These are phyloP conservation scores for Fusarium kyushuense DNA, from an alignment of 2,329 filamentous ascomycete species.

Conservation along the genomic window DNA sequence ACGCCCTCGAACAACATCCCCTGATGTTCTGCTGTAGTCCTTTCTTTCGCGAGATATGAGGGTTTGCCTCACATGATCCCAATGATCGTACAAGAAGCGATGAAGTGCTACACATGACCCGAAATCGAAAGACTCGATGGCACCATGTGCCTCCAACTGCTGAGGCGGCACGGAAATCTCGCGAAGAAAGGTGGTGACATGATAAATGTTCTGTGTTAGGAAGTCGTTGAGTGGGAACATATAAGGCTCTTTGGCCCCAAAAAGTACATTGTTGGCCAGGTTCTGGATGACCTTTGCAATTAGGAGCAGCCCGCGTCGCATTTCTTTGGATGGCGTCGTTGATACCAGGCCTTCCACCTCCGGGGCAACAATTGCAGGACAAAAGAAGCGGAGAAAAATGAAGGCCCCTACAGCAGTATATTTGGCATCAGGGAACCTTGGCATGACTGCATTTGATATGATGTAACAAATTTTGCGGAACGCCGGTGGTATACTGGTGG, in stretches of 20 bases:
- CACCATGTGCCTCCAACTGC: conserved; percentile 55
- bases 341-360: conserved; percentile 75
- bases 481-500: conserved; percentile 69
- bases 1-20: conserved; percentile 63
- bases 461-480: conserved; percentile 77
- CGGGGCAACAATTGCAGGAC: conserved; percentile 77
- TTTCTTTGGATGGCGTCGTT: conserved; percentile 72
- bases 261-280: conserved; percentile 77
- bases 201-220: conserved; percentile 74
- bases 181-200: conserved; percentile 73
- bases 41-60: conserved; percentile 70
- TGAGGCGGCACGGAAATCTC: conserved; percentile 72
- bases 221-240: conserved; percentile 80
- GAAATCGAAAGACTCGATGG: conserved; percentile 72
- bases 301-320: conserved; percentile 74
- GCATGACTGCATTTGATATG: conserved; percentile 71
- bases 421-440: conserved; percentile 75
- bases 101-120: conserved; percentile 78
- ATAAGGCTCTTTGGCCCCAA: conserved; percentile 78
- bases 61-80: conserved; percentile 76
- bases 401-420: conserved; percentile 79
- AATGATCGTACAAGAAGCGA: conserved; percentile 77
- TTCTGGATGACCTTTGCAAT: conserved; percentile 80
- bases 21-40: conserved; percentile 67
- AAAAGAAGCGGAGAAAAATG: conserved; percentile 79